Evolutionary conservation across 139 green algal genomes (phyloP), one percentile per base, ranked within the genome.

Genomic region (Dunaliella primolecta): DNA sequence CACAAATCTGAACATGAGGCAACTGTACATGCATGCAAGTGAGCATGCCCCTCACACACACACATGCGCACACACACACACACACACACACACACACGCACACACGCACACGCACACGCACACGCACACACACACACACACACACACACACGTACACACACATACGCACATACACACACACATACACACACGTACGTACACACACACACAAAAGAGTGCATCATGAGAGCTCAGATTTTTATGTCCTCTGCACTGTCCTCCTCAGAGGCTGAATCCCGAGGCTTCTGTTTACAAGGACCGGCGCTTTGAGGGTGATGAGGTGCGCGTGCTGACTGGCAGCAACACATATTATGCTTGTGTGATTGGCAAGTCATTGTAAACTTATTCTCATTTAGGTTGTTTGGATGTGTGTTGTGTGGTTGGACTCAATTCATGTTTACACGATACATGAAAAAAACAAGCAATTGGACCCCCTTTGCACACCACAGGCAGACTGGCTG

Each of bases 401-500:
- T 24, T n/a, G 57, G 57, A 74, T 74, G 21, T 74, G 57, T 74
- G 57, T 74, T 21, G 57, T n/a, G 57, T 74, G 21, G 57, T 74
- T n/a, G n/a, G n/a, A n/a, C n/a, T n/a, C n/a, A n/a, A n/a, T n/a
- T n/a, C n/a, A n/a, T n/a, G n/a, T n/a, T n/a, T n/a, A n/a, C n/a
- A n/a, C n/a, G n/a, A n/a, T n/a, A n/a, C n/a, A n/a, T n/a, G n/a
- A n/a, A n/a, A n/a, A n/a, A n/a, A n/a, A n/a, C n/a, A n/a, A n/a
- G n/a, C n/a, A n/a, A n/a, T n/a, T n/a, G n/a, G n/a, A n/a, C n/a
- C n/a, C n/a, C n/a, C n/a, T n/a, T n/a, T n/a, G n/a, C n/a, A n/a
- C n/a, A n/a, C n/a, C n/a, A n/a, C 91, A 96, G 89, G 92, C 95
- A n/a, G 90, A 98, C 34, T 99, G 96, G 91, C 91, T 96, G 37